Evolutionary conservation across 208 protist genomes (phyloP).

Genomic region (Leishmania turanica): DNA sequence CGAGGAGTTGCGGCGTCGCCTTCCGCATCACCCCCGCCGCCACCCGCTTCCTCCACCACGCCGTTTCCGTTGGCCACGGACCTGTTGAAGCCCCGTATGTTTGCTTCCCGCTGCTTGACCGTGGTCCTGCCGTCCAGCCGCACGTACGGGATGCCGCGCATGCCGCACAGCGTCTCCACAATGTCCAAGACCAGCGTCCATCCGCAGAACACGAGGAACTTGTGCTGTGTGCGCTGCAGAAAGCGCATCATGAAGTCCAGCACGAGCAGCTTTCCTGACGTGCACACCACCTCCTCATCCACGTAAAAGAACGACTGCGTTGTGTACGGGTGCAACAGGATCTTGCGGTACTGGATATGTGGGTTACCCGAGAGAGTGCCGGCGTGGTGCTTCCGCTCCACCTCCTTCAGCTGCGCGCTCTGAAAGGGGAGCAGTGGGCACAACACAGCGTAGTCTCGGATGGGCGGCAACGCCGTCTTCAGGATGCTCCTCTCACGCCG

Average conservation of each 20-base stretch:
- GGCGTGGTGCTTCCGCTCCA: constrained; percentile 20
- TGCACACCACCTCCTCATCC: constrained; percentile 64
- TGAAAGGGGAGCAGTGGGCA: constrained; percentile 57
- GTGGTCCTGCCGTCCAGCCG: constrained; percentile 71
- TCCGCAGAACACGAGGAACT: constrained; percentile 97
- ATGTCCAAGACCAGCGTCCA: constrained; percentile 88
- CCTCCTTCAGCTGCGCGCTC: constrained; percentile 26
- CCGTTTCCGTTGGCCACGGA: not conserved
- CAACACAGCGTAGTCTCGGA: constrained; percentile 46
- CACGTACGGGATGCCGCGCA: constrained; percentile 50
- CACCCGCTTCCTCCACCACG: not conserved
- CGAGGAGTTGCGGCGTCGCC: no score
- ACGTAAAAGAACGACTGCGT: constrained; percentile 57
- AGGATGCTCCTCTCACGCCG: constrained; percentile 45
- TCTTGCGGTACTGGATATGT: constrained; percentile 60
- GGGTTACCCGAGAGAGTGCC: constrained; percentile 42
- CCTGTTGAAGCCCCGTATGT: constrained; percentile 88
- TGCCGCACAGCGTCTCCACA: constrained; percentile 66
- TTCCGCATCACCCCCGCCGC: no score
- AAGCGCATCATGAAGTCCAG: constrained; percentile 88
- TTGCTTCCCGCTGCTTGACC: constrained; percentile 56
- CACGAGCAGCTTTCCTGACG: constrained; percentile 80
- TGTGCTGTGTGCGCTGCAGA: constrained; percentile 53
- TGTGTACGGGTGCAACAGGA: constrained; percentile 90
- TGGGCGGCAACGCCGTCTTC: constrained; percentile 36